Percentiles rank a stretch among this genome's conserved stretches.
Evolutionary conservation across 2,329 filamentous ascomycete species (phyloP).

Genomic region (Monosporascus sp.): DNA sequence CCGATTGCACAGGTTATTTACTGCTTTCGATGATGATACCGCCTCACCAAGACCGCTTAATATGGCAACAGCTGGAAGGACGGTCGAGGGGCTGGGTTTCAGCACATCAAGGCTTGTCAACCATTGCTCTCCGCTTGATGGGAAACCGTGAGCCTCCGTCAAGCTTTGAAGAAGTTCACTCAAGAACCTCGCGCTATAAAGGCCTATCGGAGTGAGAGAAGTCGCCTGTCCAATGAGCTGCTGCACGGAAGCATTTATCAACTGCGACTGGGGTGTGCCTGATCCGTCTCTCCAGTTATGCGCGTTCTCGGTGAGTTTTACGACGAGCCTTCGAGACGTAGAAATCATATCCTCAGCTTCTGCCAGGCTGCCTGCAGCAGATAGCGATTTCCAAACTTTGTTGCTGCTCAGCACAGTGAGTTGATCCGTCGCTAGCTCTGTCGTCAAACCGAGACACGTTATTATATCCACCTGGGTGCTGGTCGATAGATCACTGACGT

Average conservation of each 20-base stretch:
- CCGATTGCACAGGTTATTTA: conserved; percentile 52
- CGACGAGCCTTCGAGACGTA: conserved; percentile 33
- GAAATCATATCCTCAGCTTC: conserved; percentile 40
- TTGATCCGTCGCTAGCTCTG: conserved; percentile 50
- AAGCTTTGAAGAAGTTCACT: conserved; percentile 42
- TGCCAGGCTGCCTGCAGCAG: conserved; percentile 26
- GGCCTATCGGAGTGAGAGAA: conserved; percentile 34
- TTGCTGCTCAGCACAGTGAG: conserved; percentile 38
- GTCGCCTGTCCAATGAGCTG: conserved; percentile 38
- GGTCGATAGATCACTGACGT: conserved; percentile 33
- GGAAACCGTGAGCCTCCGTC: conserved; percentile 41
- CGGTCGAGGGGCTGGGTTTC: conserved; percentile 40
- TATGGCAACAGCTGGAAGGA: conserved; percentile 44
- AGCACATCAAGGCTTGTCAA: conserved; percentile 40
- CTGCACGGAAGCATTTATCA: conserved; percentile 38
- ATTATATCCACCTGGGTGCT: conserved; percentile 44
- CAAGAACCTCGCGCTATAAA: conserved; percentile 51
- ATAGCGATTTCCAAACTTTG: conserved; percentile 41
- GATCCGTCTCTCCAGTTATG: conserved; percentile 33
- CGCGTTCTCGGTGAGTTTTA: conserved; percentile 25
- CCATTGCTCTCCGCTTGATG: conserved; percentile 39
- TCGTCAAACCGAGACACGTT: conserved; percentile 44
- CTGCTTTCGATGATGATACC: conserved; percentile 39
- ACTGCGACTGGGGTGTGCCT: conserved; percentile 26
- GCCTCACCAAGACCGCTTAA: conserved; percentile 47